These are phyloP conservation scores for Globisporangium paroecandrum DNA, from an alignment of 352 stramenopile species.

Conservation along the genomic window DNA sequence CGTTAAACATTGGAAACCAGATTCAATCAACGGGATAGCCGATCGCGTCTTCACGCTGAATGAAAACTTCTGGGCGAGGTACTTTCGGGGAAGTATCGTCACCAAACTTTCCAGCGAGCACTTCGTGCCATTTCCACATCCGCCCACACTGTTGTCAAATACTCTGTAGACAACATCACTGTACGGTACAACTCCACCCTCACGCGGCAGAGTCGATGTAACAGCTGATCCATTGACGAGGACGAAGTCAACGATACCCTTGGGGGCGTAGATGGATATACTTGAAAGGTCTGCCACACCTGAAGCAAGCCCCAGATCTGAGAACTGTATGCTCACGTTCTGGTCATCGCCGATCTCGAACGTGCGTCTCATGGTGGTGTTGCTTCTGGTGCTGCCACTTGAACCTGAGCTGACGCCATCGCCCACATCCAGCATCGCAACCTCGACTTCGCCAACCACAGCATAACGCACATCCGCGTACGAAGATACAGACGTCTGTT, in stretches of 20 bases:
- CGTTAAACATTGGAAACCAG: constrained; percentile 23
- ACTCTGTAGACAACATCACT: constrained; percentile 5
- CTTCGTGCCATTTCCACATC: constrained; percentile 10
- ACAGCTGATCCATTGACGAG: constrained; percentile 4
- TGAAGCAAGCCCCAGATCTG: constrained; percentile 27
- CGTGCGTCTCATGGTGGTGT: not conserved
- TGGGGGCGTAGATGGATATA: constrained; percentile 17
- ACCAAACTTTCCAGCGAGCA: constrained; percentile 24
- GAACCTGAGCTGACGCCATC: constrained; percentile 3
- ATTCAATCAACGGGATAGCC: constrained; percentile 16
- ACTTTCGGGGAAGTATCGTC: constrained; percentile 32
- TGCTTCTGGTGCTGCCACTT: not conserved
- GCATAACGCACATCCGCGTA: constrained; percentile 4
- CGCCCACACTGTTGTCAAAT: constrained; percentile 11
- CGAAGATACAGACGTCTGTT: not conserved
- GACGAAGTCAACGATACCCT: constrained; percentile 19
- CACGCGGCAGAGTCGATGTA: not conserved
- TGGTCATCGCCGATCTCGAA: constrained; percentile 43
- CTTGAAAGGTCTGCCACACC: constrained; percentile 27
- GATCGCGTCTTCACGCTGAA: constrained; percentile 32
- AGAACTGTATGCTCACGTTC: constrained; percentile 34
- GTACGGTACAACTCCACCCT: not conserved
- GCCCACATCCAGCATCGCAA: constrained; percentile 19
- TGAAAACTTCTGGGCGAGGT: constrained; percentile 36
- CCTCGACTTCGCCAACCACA: constrained; percentile 24